Evolutionary conservation across 179 eudicot genomes (phyloP).

Genomic region (Pouteria campechiana): DNA sequence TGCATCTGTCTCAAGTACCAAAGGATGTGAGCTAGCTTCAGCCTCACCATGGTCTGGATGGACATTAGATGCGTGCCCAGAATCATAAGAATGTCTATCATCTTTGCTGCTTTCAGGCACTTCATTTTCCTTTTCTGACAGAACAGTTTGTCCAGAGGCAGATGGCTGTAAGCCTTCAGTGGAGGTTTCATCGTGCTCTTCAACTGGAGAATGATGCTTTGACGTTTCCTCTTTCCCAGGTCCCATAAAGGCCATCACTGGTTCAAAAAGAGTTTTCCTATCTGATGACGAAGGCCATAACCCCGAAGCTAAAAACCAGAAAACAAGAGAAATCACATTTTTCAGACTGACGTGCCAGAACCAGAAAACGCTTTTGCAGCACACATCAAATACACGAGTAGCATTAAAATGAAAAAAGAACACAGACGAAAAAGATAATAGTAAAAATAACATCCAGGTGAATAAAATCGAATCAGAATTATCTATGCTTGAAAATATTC

Average conservation of each 20-base stretch:
- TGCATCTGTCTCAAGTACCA: constrained; percentile 10
- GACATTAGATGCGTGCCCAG: constrained; percentile 4
- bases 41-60: constrained; percentile 10
- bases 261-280: constrained; percentile 42
- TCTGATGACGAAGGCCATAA: constrained; percentile 48
- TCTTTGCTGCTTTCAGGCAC: constrained; percentile 13
- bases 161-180: constrained; percentile 15
- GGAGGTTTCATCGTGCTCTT: constrained; percentile 24
- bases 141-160: constrained; percentile 11
- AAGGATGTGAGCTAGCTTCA: constrained; percentile 7
- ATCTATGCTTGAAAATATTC: no score
- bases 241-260: constrained; percentile 68
- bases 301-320: constrained; percentile 34
- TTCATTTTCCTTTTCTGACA: constrained; percentile 20
- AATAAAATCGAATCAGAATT: no score
- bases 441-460: no score
- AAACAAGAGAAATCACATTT: constrained; percentile 8
- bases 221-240: constrained; percentile 35
- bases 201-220: constrained; percentile 17
- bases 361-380: no score
- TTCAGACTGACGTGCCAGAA: no score
- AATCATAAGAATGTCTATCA: constrained; percentile 6
- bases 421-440: no score
- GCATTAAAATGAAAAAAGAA: no score
- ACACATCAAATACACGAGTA: no score